Evolutionary conservation across 768 basidiomycete genomes (phyloP).

Genomic region (Mycena crocata): DNA sequence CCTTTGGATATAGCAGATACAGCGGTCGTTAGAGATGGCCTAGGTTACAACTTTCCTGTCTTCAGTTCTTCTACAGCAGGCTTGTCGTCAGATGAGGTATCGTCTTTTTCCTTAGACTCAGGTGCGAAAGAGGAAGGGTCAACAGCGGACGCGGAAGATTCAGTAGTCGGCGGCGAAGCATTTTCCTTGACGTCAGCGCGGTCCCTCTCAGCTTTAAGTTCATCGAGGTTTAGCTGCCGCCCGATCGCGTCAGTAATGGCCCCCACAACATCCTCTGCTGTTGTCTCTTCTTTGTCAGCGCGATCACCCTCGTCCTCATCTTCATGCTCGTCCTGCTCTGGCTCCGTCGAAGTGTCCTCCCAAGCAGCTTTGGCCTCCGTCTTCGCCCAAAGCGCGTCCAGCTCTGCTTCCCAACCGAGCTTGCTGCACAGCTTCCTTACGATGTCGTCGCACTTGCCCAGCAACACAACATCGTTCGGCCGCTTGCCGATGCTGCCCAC

Average conservation of each 20-base stretch:
- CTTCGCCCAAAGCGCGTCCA: slow-evolving; percentile 65
- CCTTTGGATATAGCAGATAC: too few species aligned
- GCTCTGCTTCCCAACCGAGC: slow-evolving; percentile 81
- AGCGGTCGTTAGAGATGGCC: not conserved
- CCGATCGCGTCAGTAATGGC: slow-evolving; percentile 48
- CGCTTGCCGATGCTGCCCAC: slow-evolving; percentile 75
- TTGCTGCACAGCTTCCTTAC: slow-evolving; percentile 70
- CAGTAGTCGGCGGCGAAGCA: not conserved
- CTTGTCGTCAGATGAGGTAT: not conserved
- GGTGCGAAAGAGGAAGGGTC: too few species aligned
- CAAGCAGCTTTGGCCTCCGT: slow-evolving; percentile 47
- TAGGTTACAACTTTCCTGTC: not conserved
- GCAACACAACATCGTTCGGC: slow-evolving; percentile 69
- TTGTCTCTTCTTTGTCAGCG: slow-evolving; percentile 28
- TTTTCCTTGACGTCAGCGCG: slow-evolving; percentile 13
- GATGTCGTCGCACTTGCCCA: slow-evolving; percentile 80
- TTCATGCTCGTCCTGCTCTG: slow-evolving; percentile 39
- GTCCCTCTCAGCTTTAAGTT: too few species aligned
- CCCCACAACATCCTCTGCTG: slow-evolving; percentile 38
- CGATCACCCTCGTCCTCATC: too few species aligned
- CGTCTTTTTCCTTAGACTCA: too few species aligned
- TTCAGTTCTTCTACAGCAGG: not conserved
- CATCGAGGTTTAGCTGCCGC: slow-evolving; percentile 42
- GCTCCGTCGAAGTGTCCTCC: slow-evolving; percentile 26
- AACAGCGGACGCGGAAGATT: not conserved